These are phyloP conservation scores for Phalaenopsis equestris DNA, from an alignment of 106 monocot genomes.

Conservation along the genomic window DNA sequence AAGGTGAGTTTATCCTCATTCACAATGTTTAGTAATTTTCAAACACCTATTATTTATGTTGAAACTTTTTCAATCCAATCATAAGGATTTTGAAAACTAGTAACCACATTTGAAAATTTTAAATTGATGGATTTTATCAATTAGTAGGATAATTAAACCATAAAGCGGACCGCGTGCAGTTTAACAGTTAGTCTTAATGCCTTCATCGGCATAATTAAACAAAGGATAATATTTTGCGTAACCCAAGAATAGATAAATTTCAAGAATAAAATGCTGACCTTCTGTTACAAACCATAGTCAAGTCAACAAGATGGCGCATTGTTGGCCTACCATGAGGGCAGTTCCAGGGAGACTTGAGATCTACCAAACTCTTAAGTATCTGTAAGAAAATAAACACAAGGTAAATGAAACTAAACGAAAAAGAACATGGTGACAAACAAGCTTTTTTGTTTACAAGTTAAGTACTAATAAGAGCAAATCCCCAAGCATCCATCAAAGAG, in stretches of 20 bases:
- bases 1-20: too few species aligned
- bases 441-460: background rate
- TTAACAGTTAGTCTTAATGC: too few species aligned
- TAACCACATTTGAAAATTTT: background rate
- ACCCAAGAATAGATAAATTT: background rate
- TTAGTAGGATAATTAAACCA: background rate
- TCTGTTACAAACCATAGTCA: constrained; percentile 26
- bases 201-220: background rate
- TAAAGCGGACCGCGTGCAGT: too few species aligned
- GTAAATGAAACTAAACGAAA: background rate
- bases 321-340: constrained; percentile 99
- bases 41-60: too few species aligned
- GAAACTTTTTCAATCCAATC: too few species aligned
- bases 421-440: background rate
- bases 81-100: background rate
- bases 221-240: background rate
- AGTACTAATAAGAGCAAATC: too few species aligned
- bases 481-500: too few species aligned
- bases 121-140: background rate
- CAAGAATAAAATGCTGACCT: constrained; percentile 15
- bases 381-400: constrained; percentile 11
- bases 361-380: constrained; percentile 73
- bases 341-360: constrained; percentile 92
- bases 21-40: too few species aligned
- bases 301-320: constrained; percentile 87